Evolutionary conservation across 2,329 filamentous ascomycete genomes (phyloP), one percentile per base, ranked within the genome.

Genomic region (Fusarium guadeloupense): DNA sequence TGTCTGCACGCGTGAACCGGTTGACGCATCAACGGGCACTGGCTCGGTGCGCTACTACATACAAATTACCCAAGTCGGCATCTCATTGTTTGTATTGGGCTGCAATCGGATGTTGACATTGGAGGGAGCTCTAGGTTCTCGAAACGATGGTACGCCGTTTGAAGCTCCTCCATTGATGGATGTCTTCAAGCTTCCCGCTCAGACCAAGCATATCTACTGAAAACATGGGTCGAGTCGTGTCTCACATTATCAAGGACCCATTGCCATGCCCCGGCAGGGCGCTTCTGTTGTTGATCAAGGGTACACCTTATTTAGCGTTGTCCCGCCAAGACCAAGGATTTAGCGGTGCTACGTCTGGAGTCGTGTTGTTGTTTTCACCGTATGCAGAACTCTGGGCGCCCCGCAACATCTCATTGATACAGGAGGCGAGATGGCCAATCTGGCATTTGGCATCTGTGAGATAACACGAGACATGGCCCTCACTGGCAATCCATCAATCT

Each of bases 21-120:
- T 66, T 64, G 59, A 62, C 61, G 46, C 59, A 69, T 55, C 64
- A 68, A 68, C 62, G 38, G 41, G 39, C 41, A 59, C 43, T 51
- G 47, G 46, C 51, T 40, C 44, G 26, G 60, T 43, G 14, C 28
- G 25, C 35, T 33, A 45, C 37, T 16, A 25, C 37, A 17, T 16
- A 25, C 37, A 17, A 25, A 39, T 5, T 21, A 46, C 47, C 31
- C 21, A 52, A 31, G 42, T 38, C 33, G 20, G 20, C 38, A 38
- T 39, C 19, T n/a, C 38, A 28, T 42, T 38, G 38, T 41, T 54
- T 46, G 40, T 48, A 49, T 54, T 47, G 33, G 21, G 26, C 45
- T 47, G 54, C 21, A 44, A 43, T 43, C 26, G 57, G 53, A 51
- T 46, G 43, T 41, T 55, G 42, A 45, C 44, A 48, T 62, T 37